These are phyloP conservation scores for Aurantiochytrium sp. DNA, from an alignment of 108 stramenopile species.

Conservation along the genomic window DNA sequence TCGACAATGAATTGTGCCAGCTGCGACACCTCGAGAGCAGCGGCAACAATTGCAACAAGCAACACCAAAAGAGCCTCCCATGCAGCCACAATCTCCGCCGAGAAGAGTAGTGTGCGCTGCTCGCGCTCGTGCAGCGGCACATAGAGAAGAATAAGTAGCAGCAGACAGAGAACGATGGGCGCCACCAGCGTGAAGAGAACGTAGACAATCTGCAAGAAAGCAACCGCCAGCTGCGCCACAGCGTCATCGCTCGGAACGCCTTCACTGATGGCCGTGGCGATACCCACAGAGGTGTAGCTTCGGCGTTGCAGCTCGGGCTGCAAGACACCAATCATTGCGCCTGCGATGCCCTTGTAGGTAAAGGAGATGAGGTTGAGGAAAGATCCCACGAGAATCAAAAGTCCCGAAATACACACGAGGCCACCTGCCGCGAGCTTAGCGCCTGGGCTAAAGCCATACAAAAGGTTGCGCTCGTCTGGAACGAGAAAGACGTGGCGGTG, in stretches of 20 bases:
- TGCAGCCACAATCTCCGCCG: background rate
- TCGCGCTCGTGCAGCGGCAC: background rate
- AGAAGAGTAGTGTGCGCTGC: background rate
- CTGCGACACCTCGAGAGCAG: background rate
- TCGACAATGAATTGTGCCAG: background rate
- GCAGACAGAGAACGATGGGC: background rate
- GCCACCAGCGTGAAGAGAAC: background rate
- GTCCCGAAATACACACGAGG: background rate
- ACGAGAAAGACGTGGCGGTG: background rate
- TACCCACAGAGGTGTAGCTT: background rate
- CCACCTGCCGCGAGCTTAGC: background rate
- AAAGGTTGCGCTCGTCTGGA: background rate
- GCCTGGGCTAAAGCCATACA: background rate
- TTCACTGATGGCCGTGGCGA: background rate
- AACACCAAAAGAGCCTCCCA: background rate
- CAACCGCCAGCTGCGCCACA: background rate
- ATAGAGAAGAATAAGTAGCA: background rate
- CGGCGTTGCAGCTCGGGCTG: background rate
- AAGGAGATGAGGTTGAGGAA: background rate
- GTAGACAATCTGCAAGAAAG: background rate
- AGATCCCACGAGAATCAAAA: background rate
- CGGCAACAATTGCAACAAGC: background rate
- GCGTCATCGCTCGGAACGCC: background rate
- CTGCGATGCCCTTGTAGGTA: background rate
- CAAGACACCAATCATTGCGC: background rate